A percentile compares a stretch with the other conserved stretches of the same genome.
Conservation (phyloP, 176 grass and related monocot species). For the Aegilops bicornis region DNA sequence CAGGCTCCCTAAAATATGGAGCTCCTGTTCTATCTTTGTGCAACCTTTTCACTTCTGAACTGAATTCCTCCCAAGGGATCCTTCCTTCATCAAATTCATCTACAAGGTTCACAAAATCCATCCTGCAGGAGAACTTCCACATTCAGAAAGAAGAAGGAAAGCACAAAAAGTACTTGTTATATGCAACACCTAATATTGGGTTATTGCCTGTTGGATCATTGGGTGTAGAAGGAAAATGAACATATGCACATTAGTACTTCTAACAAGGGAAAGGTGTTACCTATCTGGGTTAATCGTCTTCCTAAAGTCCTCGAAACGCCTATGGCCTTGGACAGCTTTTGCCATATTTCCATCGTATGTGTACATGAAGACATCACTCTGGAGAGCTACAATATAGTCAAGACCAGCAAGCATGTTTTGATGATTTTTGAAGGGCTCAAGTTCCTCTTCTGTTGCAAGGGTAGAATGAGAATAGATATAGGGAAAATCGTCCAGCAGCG, state of each 20-base stretch:
- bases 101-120: constrained; percentile 78
- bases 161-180: not conserved
- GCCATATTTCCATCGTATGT: constrained; percentile 99
- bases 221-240: not conserved
- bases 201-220: not conserved
- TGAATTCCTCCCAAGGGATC: constrained; percentile 78
- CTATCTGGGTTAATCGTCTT: constrained; percentile 92
- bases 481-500: constrained; percentile 70
- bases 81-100: constrained; percentile 85
- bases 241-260: not conserved
- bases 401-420: constrained; percentile 99
- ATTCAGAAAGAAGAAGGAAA: not conserved
- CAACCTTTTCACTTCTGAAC: constrained; percentile 74
- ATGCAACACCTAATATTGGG: not conserved
- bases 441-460: constrained; percentile 74
- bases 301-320: constrained; percentile 89
- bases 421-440: constrained; percentile 75
- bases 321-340: constrained; percentile 92
- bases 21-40: constrained; percentile 66
- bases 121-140: constrained; percentile 42
- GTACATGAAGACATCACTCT: constrained; percentile 94
- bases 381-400: constrained; percentile 83
- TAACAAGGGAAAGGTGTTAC: constrained; percentile 40
- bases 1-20: constrained; percentile 78
- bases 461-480: constrained; percentile 82